Evolutionary conservation across 495 filamentous ascomycete species (phyloP), one percentile per base, ranked within the genome.

Genomic region (Talaromyces adpressus): DNA sequence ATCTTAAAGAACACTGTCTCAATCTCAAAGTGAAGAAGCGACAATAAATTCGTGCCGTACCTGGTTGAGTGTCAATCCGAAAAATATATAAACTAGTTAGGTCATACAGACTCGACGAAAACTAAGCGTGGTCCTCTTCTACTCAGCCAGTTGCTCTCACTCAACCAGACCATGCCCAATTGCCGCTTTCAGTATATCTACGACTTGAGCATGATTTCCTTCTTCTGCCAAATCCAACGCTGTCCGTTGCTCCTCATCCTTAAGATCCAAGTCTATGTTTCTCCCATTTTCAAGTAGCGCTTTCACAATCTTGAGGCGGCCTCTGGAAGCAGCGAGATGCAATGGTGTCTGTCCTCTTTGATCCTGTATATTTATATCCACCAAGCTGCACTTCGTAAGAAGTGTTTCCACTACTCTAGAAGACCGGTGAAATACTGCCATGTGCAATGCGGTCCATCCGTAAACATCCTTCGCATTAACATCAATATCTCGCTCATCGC

Each of bases 1-100:
- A 69, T 60, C 57, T 80, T 81, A 68, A 75, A 78, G 6, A 78
- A 63, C 34, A 76, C 69, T 32, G 73, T 76, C 39, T 72, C 68
- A 2, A 81, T 67, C 0, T n/a, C n/a, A n/a, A n/a, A n/a, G n/a
- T n/a, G n/a, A n/a, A n/a, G n/a, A n/a, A n/a, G n/a, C n/a, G n/a
- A n/a, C n/a, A n/a, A n/a, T n/a, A n/a, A n/a, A n/a, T n/a, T n/a
- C n/a, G n/a, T n/a, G n/a, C n/a, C n/a, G n/a, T n/a, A n/a, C n/a
- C n/a, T n/a, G n/a, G n/a, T n/a, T n/a, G n/a, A n/a, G n/a, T n/a
- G n/a, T n/a, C n/a, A n/a, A n/a, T n/a, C n/a, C n/a, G n/a, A n/a
- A n/a, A n/a, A n/a, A n/a, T n/a, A n/a, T n/a, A n/a, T n/a, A n/a
- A n/a, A n/a, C n/a, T n/a, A n/a, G n/a, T n/a, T n/a, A n/a, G n/a